Evolutionary conservation across 768 basidiomycete genomes (phyloP).

Genomic region (Mycena haematopus): DNA sequence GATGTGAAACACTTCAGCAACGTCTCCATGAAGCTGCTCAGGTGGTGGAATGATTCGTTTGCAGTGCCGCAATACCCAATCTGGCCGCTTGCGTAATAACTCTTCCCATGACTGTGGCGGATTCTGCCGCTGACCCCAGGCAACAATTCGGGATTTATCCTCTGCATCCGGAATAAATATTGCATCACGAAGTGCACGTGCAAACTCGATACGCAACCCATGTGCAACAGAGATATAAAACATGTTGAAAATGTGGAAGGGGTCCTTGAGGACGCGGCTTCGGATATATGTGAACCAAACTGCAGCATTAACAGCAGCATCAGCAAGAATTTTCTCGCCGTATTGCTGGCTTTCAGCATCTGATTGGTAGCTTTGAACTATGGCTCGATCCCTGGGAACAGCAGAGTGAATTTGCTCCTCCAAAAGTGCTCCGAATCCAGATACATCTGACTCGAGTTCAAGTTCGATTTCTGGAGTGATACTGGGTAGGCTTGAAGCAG

Average conservation of each 20-base stretch:
- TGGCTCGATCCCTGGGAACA: neutral
- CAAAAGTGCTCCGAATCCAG: neutral
- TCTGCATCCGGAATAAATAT: neutral
- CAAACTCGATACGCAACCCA: conserved; percentile 5
- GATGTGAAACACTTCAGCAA: too few relatives aligned
- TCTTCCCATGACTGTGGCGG: too few relatives aligned
- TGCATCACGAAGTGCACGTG: neutral
- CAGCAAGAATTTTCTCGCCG: neutral
- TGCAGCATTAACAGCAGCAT: neutral
- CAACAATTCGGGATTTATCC: neutral
- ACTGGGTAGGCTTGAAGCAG: neutral
- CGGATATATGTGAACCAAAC: conserved; percentile 7
- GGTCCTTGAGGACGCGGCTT: conserved; percentile 38
- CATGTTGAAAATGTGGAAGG: conserved; percentile 38
- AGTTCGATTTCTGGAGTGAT: neutral
- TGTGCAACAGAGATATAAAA: conserved; percentile 1
- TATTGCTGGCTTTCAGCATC: neutral
- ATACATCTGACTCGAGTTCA: neutral
- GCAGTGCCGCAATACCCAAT: too few relatives aligned
- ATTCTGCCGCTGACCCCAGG: neutral
- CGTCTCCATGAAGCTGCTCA: too few relatives aligned
- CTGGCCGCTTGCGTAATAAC: too few relatives aligned
- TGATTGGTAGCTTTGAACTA: neutral
- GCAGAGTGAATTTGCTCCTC: neutral
- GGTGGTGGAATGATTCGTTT: too few relatives aligned